Percentiles rank a stretch among this genome's conserved stretches.
Conservation (phyloP, 2,329 filamentous ascomycete genomes). For the Colletotrichum sp. region DNA sequence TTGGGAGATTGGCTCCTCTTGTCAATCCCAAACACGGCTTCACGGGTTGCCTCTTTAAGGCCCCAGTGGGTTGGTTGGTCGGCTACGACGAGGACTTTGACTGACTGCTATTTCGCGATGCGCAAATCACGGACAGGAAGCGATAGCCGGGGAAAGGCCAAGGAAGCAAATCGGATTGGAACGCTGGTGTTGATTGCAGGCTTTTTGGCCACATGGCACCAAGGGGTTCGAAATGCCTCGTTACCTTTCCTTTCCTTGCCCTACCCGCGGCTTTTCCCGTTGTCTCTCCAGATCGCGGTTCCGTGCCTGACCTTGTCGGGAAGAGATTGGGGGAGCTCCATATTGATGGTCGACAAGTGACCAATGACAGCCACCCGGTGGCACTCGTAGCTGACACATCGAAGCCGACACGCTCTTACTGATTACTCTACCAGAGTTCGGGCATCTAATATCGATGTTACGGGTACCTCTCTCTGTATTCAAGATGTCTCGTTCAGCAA, state of each 20-base stretch:
- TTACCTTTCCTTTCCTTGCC: not conserved
- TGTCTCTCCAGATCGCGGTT: not conserved
- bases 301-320: not conserved
- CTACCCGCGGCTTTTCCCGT: conserved; percentile 4
- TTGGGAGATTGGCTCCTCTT: conserved; percentile 9
- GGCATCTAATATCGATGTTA: not conserved
- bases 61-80: not conserved
- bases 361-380: not conserved
- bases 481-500: not conserved
- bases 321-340: not conserved
- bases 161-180: not conserved
- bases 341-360: not conserved
- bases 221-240: not conserved
- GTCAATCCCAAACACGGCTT: conserved; percentile 7
- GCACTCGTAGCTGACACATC: not conserved
- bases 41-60: not conserved
- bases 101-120: not conserved
- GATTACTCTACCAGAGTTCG: not conserved
- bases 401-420: not conserved
- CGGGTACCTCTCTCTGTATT: not conserved
- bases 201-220: conserved; percentile 9
- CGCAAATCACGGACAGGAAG: not conserved
- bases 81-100: not conserved
- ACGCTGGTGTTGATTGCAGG: not conserved
- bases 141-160: not conserved